phyloP scores from a whole-genome alignment of 2,329 filamentous ascomycete genomes.

The Microcyclospora pomicola region DNA sequence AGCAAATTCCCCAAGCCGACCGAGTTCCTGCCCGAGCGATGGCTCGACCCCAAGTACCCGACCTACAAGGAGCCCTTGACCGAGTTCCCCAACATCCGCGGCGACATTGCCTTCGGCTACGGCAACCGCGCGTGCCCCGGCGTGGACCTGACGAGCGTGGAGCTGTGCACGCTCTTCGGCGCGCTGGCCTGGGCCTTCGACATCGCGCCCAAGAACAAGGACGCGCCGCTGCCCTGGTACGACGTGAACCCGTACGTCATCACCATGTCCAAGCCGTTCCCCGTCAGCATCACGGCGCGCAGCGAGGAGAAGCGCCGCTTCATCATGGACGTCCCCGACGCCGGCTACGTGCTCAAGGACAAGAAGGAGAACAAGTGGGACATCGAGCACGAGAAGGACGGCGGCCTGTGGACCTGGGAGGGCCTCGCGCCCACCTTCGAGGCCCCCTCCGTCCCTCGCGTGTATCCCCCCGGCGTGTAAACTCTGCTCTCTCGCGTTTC shows the following conservation, averaged over 20 bases:
- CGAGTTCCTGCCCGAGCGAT: slow-evolving; percentile 22
- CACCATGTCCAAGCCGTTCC: slow-evolving; percentile 22
- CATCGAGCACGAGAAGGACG: not conserved
- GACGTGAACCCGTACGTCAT: slow-evolving; percentile 22
- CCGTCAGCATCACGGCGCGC: slow-evolving; percentile 15
- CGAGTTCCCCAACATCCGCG: slow-evolving; percentile 22
- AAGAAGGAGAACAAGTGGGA: slow-evolving; percentile 7
- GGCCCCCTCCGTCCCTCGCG: not conserved
- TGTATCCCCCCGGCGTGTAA: slow-evolving; percentile 1
- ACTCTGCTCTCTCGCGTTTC: not conserved
- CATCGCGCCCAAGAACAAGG: slow-evolving; percentile 19
- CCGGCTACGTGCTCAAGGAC: slow-evolving; percentile 13
- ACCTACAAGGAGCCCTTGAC: slow-evolving; percentile 24
- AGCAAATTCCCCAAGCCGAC: slow-evolving; percentile 17
- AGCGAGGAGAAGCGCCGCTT: slow-evolving; percentile 19
- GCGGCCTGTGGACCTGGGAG: not conserved
- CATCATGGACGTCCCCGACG: slow-evolving; percentile 16
- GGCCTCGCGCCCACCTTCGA: not conserved
- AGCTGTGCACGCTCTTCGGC: slow-evolving; percentile 20
- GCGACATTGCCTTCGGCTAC: slow-evolving; percentile 22
- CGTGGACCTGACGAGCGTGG: slow-evolving; percentile 19
- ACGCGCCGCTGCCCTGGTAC: slow-evolving; percentile 19
- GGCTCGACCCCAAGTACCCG: slow-evolving; percentile 20
- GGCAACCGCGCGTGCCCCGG: slow-evolving; percentile 23
- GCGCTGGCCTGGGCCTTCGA: slow-evolving; percentile 20